Evolutionary conservation across 495 filamentous ascomycete genomes (phyloP), one percentile per base, ranked within the genome.

Genomic region (Penicillium steckii): DNA sequence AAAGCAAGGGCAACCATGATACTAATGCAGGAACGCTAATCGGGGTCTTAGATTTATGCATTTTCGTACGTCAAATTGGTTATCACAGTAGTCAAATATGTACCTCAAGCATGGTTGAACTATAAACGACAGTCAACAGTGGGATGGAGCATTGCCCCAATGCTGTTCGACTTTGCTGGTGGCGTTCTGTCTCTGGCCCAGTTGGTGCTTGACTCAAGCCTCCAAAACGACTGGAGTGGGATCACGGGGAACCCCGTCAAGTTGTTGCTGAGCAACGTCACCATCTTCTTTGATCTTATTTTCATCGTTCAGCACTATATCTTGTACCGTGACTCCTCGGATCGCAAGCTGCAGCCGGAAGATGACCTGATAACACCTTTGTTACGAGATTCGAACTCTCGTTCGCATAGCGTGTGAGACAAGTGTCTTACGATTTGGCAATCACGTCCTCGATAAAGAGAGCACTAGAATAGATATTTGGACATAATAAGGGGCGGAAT

Each of bases 191-290:
- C 89, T 24, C 77, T 97, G 26, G 67, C 79, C 2, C 94, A 98
- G 67, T 75, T 96, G 48, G 65, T 88, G 8, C 80, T 97, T 40
- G 94, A 98, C 69, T 90, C 88, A 18, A 89, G 85, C 52, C 67
- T 96, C 8, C 87, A 96, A 63, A 75, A 76, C 25, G 89, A 95
- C 67, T 96, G 91, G 90, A 87, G 85, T 7, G 94, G 93, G 2
- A 75, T 97, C 48, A 87, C 84, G 0, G 94, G 95, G 0, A 98
- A 97, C 56, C 91, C 93, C 3, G 84, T 92, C 55, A 98, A 98
- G 71, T 80, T 98, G 46, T 82, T 84, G 13, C 74, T 98, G 41
- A 85, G 87, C 6, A 91, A 94, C 61, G 78, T 96, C 45, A 86
- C 84, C 35, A 85, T 97, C 50, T 53, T 88, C n/a, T 97, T 95